Base-by-base conservation (phyloP, 805 yeast genomes). In the Candida golubevii region DNA sequence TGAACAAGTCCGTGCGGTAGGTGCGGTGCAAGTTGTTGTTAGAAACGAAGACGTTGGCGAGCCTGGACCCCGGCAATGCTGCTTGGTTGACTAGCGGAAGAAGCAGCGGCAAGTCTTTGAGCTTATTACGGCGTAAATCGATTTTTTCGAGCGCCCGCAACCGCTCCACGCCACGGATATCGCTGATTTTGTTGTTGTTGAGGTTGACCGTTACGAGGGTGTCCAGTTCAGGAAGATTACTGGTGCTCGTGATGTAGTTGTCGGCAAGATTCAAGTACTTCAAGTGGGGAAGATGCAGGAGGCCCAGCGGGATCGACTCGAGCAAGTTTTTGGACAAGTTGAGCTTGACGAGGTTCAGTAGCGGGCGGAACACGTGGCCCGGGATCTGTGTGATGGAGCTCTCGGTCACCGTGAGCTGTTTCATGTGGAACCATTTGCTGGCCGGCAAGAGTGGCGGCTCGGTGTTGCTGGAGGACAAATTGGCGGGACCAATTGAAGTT, bases 291-390 rank as follows among this genome's bases (percentile, higher is more conserved):
- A 82, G 67, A 37, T 72, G 71, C 12, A 73, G 67, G 35, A 82
- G 65, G 4, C 84, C 80, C n/a, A 63, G 63, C 0, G 87, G 86
- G 8, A 82, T 53, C 8, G 61, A 60, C 23, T 69, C 71, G 28
- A 82, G 62, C 33, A 69, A 59, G 52, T 82, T 82, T 46, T 72
- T 68, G 2, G 86, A 80, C 29, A 82, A 59, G 53, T 82, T 84
- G 40, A 82, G 66, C 42, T 71, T 71, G 18, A 71, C 74, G 30
- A 71, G 51, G 43, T 67, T 69, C 15, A 48, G 30, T 26, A 73
- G 56, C 2, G 78, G 75, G 44, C 65, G 64, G 56, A 71, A 68
- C 26, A 65, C 62, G 40, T 53, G 61, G 13, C 62, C 39, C 6
- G 70, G 68, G 23, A 71, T 64, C 12, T 60, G 48, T 4, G 65